Evolutionary conservation across 371 early-diverging fungal species (phyloP), one percentile per base, ranked within the genome.

Genomic region (Mucor racemosus): DNA sequence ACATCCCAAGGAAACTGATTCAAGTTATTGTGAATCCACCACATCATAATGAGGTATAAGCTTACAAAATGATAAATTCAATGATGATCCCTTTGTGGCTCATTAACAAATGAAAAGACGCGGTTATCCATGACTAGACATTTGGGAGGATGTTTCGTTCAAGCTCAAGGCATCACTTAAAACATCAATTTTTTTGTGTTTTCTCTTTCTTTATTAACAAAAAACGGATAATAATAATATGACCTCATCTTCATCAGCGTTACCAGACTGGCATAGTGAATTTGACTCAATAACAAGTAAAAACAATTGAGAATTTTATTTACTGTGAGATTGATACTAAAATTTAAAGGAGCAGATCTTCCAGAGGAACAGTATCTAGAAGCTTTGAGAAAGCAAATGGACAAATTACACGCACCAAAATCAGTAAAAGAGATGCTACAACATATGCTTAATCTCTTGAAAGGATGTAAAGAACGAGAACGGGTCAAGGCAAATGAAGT

Each of bases 321-420:
- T 54, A 26, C 14, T 15, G 33, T 1, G 3, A 33, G 31, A 19
- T 26, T 31, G 5, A 9, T 11, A 15, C 54, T 54, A 57, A 57
- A n/a, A 17, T 33, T 14, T 15, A 26, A 26, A 1, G 10, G 19
- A 8, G 19, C 44, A 60, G 62, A 9, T 46, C 17, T 61, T 9
- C n/a, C 38, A 15, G 50, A 61, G 1, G 62, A 61, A 5, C 46
- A 61, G 38, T 61, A 44, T 11, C 5, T 61, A 3, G 38, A 34
- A 11, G 50, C 35, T 14, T 14, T 61, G n/a, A 42, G 33, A 44
- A 9, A 56, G 3, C 53, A 53, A 13, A 26, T 53, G 3, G 31
- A 53, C 11, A 40, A 40, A 11, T 9, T 19, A 21, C 59, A 59
- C 26, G 40, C 26, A 36, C 38, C 26, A 39, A 59, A 26, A 59